Percentiles rank a stretch among this genome's conserved stretches.
These are phyloP conservation scores for Triticum aestivum DNA, from an alignment of 176 grass and related monocot species.

Conservation along the genomic window IWGSC_CS_RefSeq_v2.1 NC_057800.1:113507317-113507816, in stretches of 20 bases:
- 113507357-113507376: slow-evolving; percentile 32
- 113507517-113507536: background rate
- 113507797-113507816: background rate
- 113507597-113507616: background rate
- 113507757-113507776: slow-evolving; percentile 39
- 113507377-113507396: slow-evolving; percentile 47
- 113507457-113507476: slow-evolving; percentile 49
- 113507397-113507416: slow-evolving; percentile 61
- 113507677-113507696: slow-evolving; percentile 39
- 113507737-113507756: slow-evolving; percentile 56
- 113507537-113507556: background rate
- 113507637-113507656: slow-evolving; percentile 38
- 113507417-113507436: slow-evolving; percentile 60
- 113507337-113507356: slow-evolving; percentile 41
- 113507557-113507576: background rate
- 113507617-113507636: background rate
- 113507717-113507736: slow-evolving; percentile 57
- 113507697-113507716: slow-evolving; percentile 61
- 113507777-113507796: slow-evolving; percentile 52
- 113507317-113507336: slow-evolving; percentile 54
- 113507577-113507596: background rate
- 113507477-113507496: background rate
- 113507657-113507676: slow-evolving; percentile 26
- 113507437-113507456: slow-evolving; percentile 52
- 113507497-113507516: background rate